Evolutionary conservation across 805 yeast species (phyloP), one percentile per base, ranked within the genome.

Genomic region (Hanseniaspora guilliermondii): DNA sequence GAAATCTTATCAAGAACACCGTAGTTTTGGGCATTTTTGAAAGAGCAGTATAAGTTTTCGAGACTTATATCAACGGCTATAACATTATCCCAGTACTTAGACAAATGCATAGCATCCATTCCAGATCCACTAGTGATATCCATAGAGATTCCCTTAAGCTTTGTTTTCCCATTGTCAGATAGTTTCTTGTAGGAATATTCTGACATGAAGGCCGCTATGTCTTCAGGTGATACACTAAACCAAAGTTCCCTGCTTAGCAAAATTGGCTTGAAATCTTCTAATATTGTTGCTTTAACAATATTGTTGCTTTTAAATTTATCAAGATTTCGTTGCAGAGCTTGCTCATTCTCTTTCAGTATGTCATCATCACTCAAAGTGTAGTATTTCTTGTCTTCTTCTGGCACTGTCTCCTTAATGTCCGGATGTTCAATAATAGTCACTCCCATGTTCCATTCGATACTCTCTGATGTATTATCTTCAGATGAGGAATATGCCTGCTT

Each of bases 71-170:
- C 95, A 1, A 85, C 66, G 2, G 84, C 87, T 36, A 78, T 76
- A 0, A 80, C 83, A 25, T 62, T 60, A 0, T 75, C 74, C 65
- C 85, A 84, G 35, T 63, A 58, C 53, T 71, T 61, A 47, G 89
- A 85, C 65, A 88, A 77, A 60, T 86, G 95, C 22, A 86, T 83
- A 1, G 85, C 70, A 62, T 87, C 87, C 0, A 95, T 95, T 1
- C 95, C 96, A 1, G 88, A 95, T 0, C 96, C 96, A 59, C 91
- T 81, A 60, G 86, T 85, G 2, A 85, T 74, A 62, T 87, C 96
- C 14, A 83, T 64, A 0, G 81, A 68, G 3, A 68, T 71, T 3
- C 59, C 60, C 24, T 32, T 37, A 2, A 46, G 35, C 19, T 27
- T 19, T 17, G 25, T 33, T 14, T 36, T 38, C 4, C 58, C 59